Percentiles rank a stretch among this genome's conserved stretches.
Evolutionary conservation across 23 red algal species (phyloP).

Genomic region (Gracilaria caudata): DNA sequence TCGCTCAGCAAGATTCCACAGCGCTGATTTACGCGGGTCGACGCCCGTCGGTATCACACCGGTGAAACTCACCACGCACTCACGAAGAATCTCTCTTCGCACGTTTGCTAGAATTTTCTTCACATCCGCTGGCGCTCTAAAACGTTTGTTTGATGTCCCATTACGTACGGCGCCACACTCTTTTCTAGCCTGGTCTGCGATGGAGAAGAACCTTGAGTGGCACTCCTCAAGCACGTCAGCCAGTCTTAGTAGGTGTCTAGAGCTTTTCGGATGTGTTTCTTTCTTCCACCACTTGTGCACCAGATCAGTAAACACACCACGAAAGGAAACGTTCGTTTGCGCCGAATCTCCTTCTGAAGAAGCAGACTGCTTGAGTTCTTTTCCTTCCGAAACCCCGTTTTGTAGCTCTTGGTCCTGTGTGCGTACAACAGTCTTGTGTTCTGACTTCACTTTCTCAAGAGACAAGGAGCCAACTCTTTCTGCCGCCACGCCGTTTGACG

Average conservation of each 20-base stretch:
- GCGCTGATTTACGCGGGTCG: slow-evolving; percentile 21
- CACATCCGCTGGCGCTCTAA: slow-evolving; percentile 76
- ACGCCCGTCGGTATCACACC: slow-evolving; percentile 70
- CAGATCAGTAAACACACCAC: neutral
- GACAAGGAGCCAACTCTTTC: neutral
- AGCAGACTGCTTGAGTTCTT: neutral
- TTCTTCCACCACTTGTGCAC: slow-evolving; percentile 43
- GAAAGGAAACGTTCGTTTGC: neutral
- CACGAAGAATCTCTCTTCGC: slow-evolving; percentile 74
- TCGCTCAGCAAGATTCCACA: slow-evolving; percentile 78
- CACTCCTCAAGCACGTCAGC: slow-evolving; percentile 69
- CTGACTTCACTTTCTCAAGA: no score
- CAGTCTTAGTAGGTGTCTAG: slow-evolving; percentile 47
- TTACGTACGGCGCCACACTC: neutral
- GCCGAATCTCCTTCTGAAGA: neutral
- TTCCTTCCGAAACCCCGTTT: neutral
- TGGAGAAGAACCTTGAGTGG: slow-evolving; percentile 64
- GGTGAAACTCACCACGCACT: slow-evolving; percentile 83
- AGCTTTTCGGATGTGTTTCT: slow-evolving; percentile 21
- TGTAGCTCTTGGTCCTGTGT: neutral
- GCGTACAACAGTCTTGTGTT: neutral
- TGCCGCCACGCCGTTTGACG: neutral
- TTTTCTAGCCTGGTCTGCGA: slow-evolving; percentile 1
- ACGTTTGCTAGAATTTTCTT: slow-evolving; percentile 73
- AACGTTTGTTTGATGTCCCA: slow-evolving; percentile 3